phyloP scores from a whole-genome alignment of 805 yeast species.

The Saccharomycopsis selenospora region DNA sequence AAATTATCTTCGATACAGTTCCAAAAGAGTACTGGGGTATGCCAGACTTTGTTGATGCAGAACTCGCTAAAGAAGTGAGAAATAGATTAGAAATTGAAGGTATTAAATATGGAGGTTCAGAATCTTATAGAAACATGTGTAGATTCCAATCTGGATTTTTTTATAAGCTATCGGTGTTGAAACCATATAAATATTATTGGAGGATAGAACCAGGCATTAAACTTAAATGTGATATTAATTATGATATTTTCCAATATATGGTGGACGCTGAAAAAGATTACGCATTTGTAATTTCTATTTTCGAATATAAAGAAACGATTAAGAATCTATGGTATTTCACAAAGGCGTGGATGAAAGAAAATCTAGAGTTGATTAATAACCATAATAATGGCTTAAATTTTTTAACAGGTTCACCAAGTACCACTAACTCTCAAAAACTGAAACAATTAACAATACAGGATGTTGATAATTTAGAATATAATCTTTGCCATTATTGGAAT shows the following conservation, averaged over 20 bases:
- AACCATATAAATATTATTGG: slow-evolving; percentile 82
- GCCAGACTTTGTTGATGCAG: slow-evolving; percentile 73
- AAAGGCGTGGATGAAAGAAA: slow-evolving; percentile 48
- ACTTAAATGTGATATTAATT: slow-evolving; percentile 68
- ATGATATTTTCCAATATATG: slow-evolving; percentile 78
- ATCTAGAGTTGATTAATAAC: slow-evolving; percentile 52
- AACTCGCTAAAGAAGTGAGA: slow-evolving; percentile 58
- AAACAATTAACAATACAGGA: background rate
- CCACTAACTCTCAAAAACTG: slow-evolving; percentile 16
- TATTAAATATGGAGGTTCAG: slow-evolving; percentile 68
- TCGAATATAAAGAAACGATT: slow-evolving; percentile 64
- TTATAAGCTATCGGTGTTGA: slow-evolving; percentile 60
- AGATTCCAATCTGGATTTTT: slow-evolving; percentile 82
- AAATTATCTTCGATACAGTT: slow-evolving; percentile 61
- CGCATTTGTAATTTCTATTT: slow-evolving; percentile 70
- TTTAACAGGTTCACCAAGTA: slow-evolving; percentile 29
- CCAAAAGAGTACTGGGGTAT: slow-evolving; percentile 81
- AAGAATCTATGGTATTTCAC: slow-evolving; percentile 73
- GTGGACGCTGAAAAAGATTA: slow-evolving; percentile 62
- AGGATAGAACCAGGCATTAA: slow-evolving; percentile 81
- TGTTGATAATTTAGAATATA: slow-evolving; percentile 54
- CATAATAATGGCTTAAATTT: slow-evolving; percentile 50
- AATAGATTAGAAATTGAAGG: slow-evolving; percentile 45
- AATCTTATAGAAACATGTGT: slow-evolving; percentile 84
- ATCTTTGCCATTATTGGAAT: slow-evolving; percentile 85